These are phyloP conservation scores for Remersonia thermophila DNA, from an alignment of 2,329 filamentous ascomycete genomes.

Conservation along the genomic window DNA sequence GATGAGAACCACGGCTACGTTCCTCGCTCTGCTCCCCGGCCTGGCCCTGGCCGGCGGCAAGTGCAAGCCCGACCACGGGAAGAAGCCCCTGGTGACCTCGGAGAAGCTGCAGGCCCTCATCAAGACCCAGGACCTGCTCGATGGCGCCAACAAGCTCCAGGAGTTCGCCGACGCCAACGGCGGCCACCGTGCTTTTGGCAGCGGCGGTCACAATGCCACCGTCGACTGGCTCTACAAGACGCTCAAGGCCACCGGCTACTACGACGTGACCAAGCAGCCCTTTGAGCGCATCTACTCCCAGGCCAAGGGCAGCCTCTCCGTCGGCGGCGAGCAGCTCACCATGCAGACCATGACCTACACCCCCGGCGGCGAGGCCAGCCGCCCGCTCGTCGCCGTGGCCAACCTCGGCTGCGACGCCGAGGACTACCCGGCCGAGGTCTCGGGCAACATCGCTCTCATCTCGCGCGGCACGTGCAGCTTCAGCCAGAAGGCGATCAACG, in stretches of 20 bases:
- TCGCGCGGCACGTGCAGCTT: slow-evolving; percentile 48
- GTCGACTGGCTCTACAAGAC: slow-evolving; percentile 32
- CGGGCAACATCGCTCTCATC: slow-evolving; percentile 47
- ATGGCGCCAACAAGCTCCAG: slow-evolving; percentile 32
- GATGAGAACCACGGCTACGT: slow-evolving; percentile 6
- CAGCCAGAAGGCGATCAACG: slow-evolving; percentile 42
- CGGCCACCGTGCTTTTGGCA: slow-evolving; percentile 32
- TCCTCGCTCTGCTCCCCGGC: slow-evolving; percentile 8
- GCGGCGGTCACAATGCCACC: slow-evolving; percentile 33
- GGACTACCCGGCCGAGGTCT: slow-evolving; percentile 39
- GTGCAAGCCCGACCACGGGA: neutral
- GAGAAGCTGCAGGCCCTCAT: slow-evolving; percentile 19
- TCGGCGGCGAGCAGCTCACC: slow-evolving; percentile 20
- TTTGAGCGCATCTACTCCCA: slow-evolving; percentile 28
- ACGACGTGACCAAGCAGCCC: slow-evolving; percentile 32
- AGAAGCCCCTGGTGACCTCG: slow-evolving; percentile 11
- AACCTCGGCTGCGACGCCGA: slow-evolving; percentile 40
- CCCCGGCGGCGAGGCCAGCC: slow-evolving; percentile 31
- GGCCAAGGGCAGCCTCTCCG: slow-evolving; percentile 20
- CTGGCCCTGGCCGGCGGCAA: slow-evolving; percentile 4
- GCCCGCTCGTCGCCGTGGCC: slow-evolving; percentile 32
- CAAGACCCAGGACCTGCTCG: slow-evolving; percentile 29
- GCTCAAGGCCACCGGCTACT: slow-evolving; percentile 27
- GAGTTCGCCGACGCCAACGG: slow-evolving; percentile 30
- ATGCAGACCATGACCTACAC: slow-evolving; percentile 34